Percentiles rank a stretch among this genome's conserved stretches.
Conservation (phyloP, 2,329 filamentous ascomycete species). For the Teratosphaeria zuluensis region DNA sequence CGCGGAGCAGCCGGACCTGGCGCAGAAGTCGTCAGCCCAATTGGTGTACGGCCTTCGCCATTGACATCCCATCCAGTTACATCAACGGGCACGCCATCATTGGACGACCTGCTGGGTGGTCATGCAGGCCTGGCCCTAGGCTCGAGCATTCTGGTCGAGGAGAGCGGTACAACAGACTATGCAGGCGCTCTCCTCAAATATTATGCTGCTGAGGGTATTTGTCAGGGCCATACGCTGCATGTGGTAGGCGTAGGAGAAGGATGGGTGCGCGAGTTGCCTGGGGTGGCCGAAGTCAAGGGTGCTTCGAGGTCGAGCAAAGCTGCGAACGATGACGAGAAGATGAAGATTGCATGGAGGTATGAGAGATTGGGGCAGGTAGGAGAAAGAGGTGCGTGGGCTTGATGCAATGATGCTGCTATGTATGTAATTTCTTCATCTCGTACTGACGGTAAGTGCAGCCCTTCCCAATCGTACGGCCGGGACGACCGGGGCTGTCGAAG, state of each 20-base stretch:
- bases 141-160: constrained; percentile 69
- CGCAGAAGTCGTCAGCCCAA: neutral
- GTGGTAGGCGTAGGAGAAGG: constrained; percentile 68
- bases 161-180: constrained; percentile 91
- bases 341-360: constrained; percentile 99
- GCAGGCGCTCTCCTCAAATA: constrained; percentile 73
- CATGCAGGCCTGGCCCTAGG: constrained; percentile 79
- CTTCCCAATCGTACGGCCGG: constrained; percentile 17
- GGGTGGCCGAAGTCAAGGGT: constrained; percentile 41
- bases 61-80: constrained; percentile 79
- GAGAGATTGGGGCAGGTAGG: constrained; percentile 69
- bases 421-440: constrained; percentile 4
- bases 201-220: constrained; percentile 84
- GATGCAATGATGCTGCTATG: neutral
- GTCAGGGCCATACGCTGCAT: constrained; percentile 84
- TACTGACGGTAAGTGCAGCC: constrained; percentile 19
- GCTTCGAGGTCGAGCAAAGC: constrained; percentile 23
- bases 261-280: constrained; percentile 80
- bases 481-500: neutral
- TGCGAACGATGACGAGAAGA: constrained; percentile 50
- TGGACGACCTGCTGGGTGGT: constrained; percentile 77
- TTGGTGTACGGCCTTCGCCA: constrained; percentile 69
- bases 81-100: constrained; percentile 78
- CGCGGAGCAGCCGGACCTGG: constrained; percentile 10
- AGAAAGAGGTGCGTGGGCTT: constrained; percentile 48